Conservation (phyloP, 768 basidiomycete species). For the Suillus alpinus region DNA sequence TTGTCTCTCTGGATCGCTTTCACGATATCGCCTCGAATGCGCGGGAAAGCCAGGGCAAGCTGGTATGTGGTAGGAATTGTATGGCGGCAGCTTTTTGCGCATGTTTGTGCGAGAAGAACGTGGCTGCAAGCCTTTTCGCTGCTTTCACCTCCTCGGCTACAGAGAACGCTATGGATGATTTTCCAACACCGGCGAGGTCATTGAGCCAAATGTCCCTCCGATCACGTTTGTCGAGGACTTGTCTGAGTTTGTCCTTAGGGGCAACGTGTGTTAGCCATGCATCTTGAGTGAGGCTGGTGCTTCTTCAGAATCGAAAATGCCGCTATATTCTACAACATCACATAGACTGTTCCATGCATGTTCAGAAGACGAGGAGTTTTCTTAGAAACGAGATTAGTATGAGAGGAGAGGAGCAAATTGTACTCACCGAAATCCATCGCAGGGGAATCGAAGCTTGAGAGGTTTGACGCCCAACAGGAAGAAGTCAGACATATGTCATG, state of each 20-base stretch:
- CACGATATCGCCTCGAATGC: constrained; percentile 6
- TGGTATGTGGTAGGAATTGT: constrained; percentile 16
- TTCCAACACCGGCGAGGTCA: neutral
- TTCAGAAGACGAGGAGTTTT: neutral
- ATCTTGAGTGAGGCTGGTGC: neutral
- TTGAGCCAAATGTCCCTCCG: neutral
- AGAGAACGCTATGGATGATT: neutral
- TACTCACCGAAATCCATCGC: neutral
- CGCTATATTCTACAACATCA: neutral
- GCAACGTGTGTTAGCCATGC: neutral
- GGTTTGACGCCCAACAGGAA: no score
- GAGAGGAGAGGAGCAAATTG: neutral
- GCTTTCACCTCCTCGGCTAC: neutral
- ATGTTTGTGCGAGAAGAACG: constrained; percentile 12
- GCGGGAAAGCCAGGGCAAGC: constrained; percentile 10
- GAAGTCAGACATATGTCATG: no score
- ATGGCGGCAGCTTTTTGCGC: constrained; percentile 3
- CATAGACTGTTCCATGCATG: neutral
- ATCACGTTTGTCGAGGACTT: neutral
- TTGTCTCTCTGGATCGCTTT: constrained; percentile 10
- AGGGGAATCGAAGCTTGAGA: neutral
- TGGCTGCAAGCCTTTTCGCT: constrained; percentile 12
- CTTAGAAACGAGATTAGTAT: neutral
- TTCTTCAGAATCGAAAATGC: neutral
- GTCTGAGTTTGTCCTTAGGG: neutral